phyloP scores from a whole-genome alignment of 352 stramenopile genomes.

The Globisporangium alternatum region DNA sequence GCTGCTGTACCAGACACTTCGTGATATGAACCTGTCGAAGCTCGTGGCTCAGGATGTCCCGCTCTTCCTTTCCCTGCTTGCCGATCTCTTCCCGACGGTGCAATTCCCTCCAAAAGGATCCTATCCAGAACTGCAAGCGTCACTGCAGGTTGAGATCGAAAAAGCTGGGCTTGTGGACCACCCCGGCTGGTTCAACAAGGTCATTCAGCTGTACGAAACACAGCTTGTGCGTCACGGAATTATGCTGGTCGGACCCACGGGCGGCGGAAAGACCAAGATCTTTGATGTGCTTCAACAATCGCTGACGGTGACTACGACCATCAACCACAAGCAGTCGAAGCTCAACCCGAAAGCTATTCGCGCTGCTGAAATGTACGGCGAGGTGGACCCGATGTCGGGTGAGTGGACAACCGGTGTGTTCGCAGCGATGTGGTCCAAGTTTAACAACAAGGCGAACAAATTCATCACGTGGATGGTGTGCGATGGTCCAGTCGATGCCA shows the following conservation, averaged over 20 bases:
- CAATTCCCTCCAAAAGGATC: constrained; percentile 90
- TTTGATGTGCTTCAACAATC: constrained; percentile 94
- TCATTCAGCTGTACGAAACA: constrained; percentile 98
- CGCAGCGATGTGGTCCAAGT: constrained; percentile 98
- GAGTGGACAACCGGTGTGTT: constrained; percentile 99
- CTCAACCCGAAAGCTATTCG: constrained; percentile 98
- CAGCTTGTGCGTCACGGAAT: constrained; percentile 97
- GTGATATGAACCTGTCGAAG: constrained; percentile 99
- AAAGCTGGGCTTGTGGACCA: constrained; percentile 90
- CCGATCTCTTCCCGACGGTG: constrained; percentile 96
- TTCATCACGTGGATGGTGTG: constrained; percentile 99
- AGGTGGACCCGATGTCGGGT: constrained; percentile 94
- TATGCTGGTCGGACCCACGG: constrained; percentile 97
- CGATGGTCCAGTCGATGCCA: constrained; percentile 96
- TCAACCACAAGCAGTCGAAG: constrained; percentile 94
- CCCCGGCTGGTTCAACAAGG: constrained; percentile 91
- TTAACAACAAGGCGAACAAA: constrained; percentile 97
- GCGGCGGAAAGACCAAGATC: constrained; percentile 97
- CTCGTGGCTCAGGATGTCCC: constrained; percentile 98
- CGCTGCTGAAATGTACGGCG: constrained; percentile 97
- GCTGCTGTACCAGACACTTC: constrained; percentile 86
- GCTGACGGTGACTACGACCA: constrained; percentile 90
- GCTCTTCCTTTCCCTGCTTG: constrained; percentile 95
- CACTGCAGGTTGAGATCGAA: constrained; percentile 87
- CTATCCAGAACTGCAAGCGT: constrained; percentile 94